Evolutionary conservation across 495 filamentous ascomycete species (phyloP).

Genomic region (Lasiosphaeria hispida): DNA sequence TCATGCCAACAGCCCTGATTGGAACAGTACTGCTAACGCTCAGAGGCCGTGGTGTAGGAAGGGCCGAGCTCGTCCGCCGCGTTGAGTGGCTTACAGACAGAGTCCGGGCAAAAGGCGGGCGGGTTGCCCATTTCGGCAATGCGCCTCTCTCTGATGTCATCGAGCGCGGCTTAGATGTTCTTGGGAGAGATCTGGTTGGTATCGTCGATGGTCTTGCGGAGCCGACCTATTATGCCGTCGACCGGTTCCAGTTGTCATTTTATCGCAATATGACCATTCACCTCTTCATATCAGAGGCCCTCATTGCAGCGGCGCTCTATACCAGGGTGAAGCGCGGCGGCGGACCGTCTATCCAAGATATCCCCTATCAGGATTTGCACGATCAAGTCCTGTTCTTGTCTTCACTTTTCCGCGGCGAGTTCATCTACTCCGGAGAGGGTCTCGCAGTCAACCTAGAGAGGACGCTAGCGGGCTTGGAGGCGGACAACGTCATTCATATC

Average conservation of each 20-base stretch:
- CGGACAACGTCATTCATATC: slow-evolving; percentile 74
- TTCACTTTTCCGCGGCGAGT: slow-evolving; percentile 90
- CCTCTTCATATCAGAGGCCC: slow-evolving; percentile 86
- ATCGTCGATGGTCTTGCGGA: slow-evolving; percentile 75
- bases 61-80: slow-evolving; percentile 75
- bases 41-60: slow-evolving; percentile 87
- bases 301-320: slow-evolving; percentile 88
- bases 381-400: slow-evolving; percentile 86
- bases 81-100: slow-evolving; percentile 87
- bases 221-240: slow-evolving; percentile 87
- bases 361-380: slow-evolving; percentile 65
- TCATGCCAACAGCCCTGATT: slow-evolving; percentile 95
- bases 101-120: slow-evolving; percentile 78
- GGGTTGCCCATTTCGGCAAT: slow-evolving; percentile 89
- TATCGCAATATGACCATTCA: slow-evolving; percentile 99
- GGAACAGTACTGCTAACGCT: slow-evolving; percentile 91
- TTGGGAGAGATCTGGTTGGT: slow-evolving; percentile 85
- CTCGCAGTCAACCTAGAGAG: slow-evolving; percentile 73
- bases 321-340: slow-evolving; percentile 85
- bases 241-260: slow-evolving; percentile 94
- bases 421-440: slow-evolving; percentile 90
- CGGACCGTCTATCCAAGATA: slow-evolving; percentile 73
- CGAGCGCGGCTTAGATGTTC: slow-evolving; percentile 82
- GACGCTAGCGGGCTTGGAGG: slow-evolving; percentile 72
- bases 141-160: slow-evolving; percentile 77